phyloP scores from a whole-genome alignment of 148 eudicot species.

The Vaccinium myrtillus region DNA sequence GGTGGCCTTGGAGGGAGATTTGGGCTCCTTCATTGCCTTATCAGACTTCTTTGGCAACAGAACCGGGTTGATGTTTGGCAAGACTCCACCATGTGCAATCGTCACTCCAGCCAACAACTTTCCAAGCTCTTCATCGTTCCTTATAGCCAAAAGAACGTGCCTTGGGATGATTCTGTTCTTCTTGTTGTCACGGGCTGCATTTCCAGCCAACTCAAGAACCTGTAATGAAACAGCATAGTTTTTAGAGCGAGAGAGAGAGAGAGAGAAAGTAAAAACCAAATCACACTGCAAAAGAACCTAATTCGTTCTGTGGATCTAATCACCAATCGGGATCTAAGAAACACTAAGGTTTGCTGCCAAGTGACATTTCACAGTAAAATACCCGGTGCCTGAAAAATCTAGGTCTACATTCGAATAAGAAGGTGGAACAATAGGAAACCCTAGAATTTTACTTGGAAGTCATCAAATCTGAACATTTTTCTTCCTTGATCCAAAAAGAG shows the following conservation, averaged over 20 bases:
- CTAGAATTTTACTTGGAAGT: neutral
- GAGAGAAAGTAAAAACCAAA: too few relatives aligned
- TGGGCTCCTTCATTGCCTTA: slow-evolving; percentile 41
- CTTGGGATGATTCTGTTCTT: slow-evolving; percentile 66
- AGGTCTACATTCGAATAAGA: neutral
- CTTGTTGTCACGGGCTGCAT: slow-evolving; percentile 73
- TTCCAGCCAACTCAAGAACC: slow-evolving; percentile 73
- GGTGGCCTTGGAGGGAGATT: slow-evolving; percentile 47
- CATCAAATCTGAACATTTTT: too few relatives aligned
- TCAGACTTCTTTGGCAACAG: slow-evolving; percentile 60
- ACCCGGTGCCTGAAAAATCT: neutral
- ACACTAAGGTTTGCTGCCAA: neutral
- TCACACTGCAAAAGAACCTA: too few relatives aligned
- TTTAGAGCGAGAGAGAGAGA: too few relatives aligned
- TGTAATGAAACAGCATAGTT: slow-evolving; percentile 18
- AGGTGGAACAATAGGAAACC: neutral
- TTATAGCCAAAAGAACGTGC: slow-evolving; percentile 59
- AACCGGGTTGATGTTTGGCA: slow-evolving; percentile 64
- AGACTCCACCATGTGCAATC: slow-evolving; percentile 73
- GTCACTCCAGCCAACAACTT: slow-evolving; percentile 58
- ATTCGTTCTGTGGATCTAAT: too few relatives aligned
- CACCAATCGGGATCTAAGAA: too few relatives aligned
- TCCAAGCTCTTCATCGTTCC: slow-evolving; percentile 75
- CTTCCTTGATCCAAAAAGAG: too few relatives aligned
- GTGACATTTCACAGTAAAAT: neutral